Percentiles rank a stretch among this genome's conserved stretches.
Evolutionary conservation across 2,329 filamentous ascomycete genomes (phyloP).

Genomic region (Penicillium vulpinum): DNA sequence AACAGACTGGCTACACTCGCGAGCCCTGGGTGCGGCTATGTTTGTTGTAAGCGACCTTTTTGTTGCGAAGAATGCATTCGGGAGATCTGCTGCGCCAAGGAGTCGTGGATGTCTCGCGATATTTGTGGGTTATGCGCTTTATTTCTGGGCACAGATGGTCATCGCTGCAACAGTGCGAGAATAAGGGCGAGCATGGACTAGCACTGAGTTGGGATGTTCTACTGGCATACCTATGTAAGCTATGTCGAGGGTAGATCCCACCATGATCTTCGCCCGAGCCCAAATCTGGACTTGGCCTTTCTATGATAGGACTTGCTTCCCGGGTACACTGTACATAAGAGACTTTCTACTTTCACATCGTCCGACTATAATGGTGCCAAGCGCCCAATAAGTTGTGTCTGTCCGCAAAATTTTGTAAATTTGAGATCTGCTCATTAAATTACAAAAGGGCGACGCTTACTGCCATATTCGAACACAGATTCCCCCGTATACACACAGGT

Average conservation of each 20-base stretch:
- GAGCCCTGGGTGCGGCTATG: constrained; percentile 30
- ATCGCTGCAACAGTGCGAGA: constrained; percentile 20
- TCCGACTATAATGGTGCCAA: too few species aligned
- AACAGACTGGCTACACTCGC: constrained; percentile 19
- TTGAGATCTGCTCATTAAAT: too few species aligned
- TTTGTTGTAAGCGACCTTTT: constrained; percentile 35
- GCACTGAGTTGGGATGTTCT: background rate
- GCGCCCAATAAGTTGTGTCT: too few species aligned
- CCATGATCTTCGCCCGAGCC: background rate
- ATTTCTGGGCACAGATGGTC: constrained; percentile 34
- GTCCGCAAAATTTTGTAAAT: too few species aligned
- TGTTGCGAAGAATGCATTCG: constrained; percentile 34
- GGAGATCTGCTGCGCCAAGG: constrained; percentile 8
- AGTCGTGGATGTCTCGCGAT: constrained; percentile 17
- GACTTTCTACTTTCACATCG: background rate
- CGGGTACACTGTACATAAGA: background rate
- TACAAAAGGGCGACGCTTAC: too few species aligned
- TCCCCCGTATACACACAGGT: too few species aligned
- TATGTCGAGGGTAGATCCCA: background rate
- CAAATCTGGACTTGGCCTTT: background rate
- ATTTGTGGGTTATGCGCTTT: constrained; percentile 25
- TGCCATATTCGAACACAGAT: too few species aligned
- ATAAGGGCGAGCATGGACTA: background rate
- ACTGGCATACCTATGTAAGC: background rate
- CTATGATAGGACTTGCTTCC: background rate